Base-by-base conservation (phyloP, 108 stramenopile genomes). In the Stephanodiscus triporus region DNA sequence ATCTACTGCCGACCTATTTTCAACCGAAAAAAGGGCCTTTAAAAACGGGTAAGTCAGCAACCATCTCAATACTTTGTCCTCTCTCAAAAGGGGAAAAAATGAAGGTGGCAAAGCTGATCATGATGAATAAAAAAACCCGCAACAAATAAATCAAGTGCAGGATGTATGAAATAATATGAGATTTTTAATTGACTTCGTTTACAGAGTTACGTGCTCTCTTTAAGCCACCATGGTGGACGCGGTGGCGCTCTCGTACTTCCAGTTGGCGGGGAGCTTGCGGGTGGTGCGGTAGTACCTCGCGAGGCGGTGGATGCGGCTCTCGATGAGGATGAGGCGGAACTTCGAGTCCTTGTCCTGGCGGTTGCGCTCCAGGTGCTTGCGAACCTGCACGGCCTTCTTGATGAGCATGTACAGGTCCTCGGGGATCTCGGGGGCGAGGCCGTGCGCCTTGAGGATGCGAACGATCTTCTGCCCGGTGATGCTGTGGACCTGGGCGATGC, bases 401-500 rank as follows among this genome's bases (percentile, higher is more conserved):
- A 99, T 99, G 49, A 99, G 88, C 97, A 97, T 98, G 95, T 99
- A 99, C 61, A 99, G 85, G 85, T 99, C 99, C 92, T 99, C 99
- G 9, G 99, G 99, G 81, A 99, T 96, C 81, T 99, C 99, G 26
- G 99, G 97, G 62, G 99, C 98, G 45, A 99, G 96, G 69, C 98
- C 98, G 76, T 97, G 90, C 74, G 96, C 95, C 94, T 99, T 99
- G 76, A 99, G 95, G 79, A 99, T 89, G 58, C 99, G 98, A 36
- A 99, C 92, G 89, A 99, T 95, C 88, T 99, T 99, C 81, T 96
- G 91, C 72, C 99, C 99, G 57, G 98, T 98, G 84, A 99, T 92
- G 75, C 88, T 86, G 78, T 86, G 90, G 68, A 99, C 99, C 83
- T 98, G 97, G 57, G 97, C 95, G 71, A 99, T 94, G 68, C 98